A percentile compares a stretch with the other conserved stretches of the same genome.
Evolutionary conservation across 495 filamentous ascomycete genomes (phyloP).

Genomic region (Evernia prunastri): DNA sequence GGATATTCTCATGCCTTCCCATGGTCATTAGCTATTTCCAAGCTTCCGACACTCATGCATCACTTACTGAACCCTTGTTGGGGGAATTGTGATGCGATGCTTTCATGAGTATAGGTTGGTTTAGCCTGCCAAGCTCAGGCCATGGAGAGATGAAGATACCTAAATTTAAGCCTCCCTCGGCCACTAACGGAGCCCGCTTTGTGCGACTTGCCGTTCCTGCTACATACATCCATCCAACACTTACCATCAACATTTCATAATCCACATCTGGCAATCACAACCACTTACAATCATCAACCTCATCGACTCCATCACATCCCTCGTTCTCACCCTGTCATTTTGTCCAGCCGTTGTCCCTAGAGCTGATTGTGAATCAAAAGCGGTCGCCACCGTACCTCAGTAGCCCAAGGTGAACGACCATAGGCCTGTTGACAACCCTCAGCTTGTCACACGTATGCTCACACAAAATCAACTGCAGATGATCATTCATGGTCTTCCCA

Average conservation of each 20-base stretch:
- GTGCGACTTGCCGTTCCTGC: constrained; percentile 3
- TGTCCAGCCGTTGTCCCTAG: not conserved
- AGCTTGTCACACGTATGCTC: not conserved
- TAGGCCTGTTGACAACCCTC: not conserved
- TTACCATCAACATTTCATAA: not conserved
- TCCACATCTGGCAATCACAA: not conserved
- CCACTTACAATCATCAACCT: not conserved
- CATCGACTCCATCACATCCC: not conserved
- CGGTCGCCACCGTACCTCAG: not conserved
- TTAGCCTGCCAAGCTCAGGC: not conserved
- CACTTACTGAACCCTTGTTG: not conserved
- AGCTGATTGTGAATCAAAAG: not conserved
- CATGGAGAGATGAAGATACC: not conserved
- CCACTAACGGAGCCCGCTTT: not conserved
- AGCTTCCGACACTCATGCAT: not conserved
- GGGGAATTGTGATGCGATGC: not conserved
- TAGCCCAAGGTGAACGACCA: not conserved
- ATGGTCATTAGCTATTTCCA: not conserved
- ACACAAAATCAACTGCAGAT: not conserved
- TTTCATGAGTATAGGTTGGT: not conserved
- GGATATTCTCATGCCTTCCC: not conserved
- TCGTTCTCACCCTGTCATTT: not conserved
- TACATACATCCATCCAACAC: not conserved
- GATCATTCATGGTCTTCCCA: not conserved
- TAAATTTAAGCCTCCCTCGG: not conserved